Evolutionary conservation across 495 filamentous ascomycete species (phyloP), one percentile per base, ranked within the genome.

Genomic region (Penicillium nucicola): DNA sequence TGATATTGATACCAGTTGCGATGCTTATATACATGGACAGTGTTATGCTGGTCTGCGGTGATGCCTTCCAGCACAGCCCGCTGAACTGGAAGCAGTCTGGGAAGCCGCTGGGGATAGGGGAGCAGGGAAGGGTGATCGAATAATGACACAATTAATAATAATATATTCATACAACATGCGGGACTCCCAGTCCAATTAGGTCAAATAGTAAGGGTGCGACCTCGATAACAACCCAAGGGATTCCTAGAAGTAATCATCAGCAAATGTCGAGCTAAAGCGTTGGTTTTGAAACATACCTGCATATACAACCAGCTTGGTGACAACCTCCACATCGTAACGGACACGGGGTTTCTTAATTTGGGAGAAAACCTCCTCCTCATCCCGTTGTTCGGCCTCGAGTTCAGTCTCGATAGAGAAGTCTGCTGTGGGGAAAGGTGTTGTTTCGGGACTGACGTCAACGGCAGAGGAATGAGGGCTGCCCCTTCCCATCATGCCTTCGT

Each of bases 251-350:
- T n/a, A 9, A 37, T 17, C 10, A 13, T 55, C 23, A 60, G 49
- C 37, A 23, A 18, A 19, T 42, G 13, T 33, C 14, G 12, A 40
- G 42, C n/a, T n/a, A n/a, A 31, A 48, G 10, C 42, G 5, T 28
- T 14, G n/a, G 22, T 2, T 9, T 36, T 31, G 32, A 22, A 2
- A 72, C 81, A 55, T 74, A 95, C 92, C 93, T 50, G 85, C 78
- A 77, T 98, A 98, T 34, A 98, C 90, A 60, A 98, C 87, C 44
- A 98, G 73, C 71, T 96, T 97, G 14, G 93, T 97, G 35, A 97
- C 83, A 17, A 98, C 92, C 64, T 98, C 93, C 8, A 97, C 92
- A 71, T 98, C 93, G 62, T 98, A 98, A 54, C 91, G 78, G 23
- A 96, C 91, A 45, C 93, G 83, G 15, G 93, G 90, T 67, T 84